Evolutionary conservation across 345 rosid genomes (phyloP).

Genomic region (Eucalyptus polyanthemos): DNA sequence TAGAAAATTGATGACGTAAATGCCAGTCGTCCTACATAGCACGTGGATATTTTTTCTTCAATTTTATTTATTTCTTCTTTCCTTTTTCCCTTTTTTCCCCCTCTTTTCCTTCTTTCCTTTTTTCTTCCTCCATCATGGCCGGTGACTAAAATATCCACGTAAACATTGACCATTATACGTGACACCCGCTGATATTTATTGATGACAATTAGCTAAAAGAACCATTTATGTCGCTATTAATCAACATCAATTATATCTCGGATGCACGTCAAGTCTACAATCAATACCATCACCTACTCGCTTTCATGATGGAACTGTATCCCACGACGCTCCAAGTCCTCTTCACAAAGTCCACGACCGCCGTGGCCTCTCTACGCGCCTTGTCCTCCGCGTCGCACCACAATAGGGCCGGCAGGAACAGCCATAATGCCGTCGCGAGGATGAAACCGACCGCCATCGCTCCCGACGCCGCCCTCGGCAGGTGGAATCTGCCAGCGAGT

Average conservation of each 20-base stretch:
- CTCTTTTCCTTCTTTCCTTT: no score
- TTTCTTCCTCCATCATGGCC: no score
- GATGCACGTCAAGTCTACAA: neutral
- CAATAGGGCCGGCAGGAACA: slow-evolving; percentile 13
- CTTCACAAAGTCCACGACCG: neutral
- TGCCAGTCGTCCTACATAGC: rapidly evolving
- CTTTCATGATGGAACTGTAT: neutral
- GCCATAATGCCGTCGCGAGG: slow-evolving; percentile 1
- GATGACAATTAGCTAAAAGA: neutral
- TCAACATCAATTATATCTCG: neutral
- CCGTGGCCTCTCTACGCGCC: slow-evolving; percentile 11
- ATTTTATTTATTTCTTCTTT: no score
- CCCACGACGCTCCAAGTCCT: neutral
- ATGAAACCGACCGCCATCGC: slow-evolving; percentile 7
- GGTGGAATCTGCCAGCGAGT: neutral
- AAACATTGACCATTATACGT: rapidly evolving
- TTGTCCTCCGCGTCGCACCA: neutral
- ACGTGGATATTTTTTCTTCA: rapidly evolving
- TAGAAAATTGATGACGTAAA: rapidly evolving
- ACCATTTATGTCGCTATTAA: neutral
- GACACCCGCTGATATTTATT: rapidly evolving
- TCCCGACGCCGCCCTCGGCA: neutral
- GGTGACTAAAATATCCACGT: rapidly evolving
- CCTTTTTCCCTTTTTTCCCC: no score
- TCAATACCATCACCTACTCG: neutral